Evolutionary conservation across 108 stramenopile genomes (phyloP).

Genomic region (Mayamaea pseudoterrestris): DNA sequence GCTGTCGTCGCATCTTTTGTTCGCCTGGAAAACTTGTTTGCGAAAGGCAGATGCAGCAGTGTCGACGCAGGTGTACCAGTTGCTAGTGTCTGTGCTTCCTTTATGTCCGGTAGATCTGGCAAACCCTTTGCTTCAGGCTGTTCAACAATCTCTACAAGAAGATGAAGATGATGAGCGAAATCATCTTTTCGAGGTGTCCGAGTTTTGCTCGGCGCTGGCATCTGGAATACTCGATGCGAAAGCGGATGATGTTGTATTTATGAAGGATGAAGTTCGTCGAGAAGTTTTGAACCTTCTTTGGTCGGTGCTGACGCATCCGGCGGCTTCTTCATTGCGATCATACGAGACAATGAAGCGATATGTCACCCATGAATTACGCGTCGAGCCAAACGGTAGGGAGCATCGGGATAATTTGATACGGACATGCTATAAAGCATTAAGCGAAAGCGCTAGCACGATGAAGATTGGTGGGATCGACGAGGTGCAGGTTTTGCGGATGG

Average conservation of each 20-base stretch:
- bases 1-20: constrained; percentile 50
- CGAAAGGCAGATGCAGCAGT: constrained; percentile 69
- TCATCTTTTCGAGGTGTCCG: constrained; percentile 59
- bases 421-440: constrained; percentile 29
- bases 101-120: constrained; percentile 54
- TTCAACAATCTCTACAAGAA: constrained; percentile 34
- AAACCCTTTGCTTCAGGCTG: constrained; percentile 56
- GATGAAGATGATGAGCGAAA: constrained; percentile 24
- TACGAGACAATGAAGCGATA: constrained; percentile 63
- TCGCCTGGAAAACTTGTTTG: constrained; percentile 81
- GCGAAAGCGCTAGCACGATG: too few species aligned
- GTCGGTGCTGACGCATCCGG: constrained; percentile 71
- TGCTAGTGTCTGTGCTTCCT: constrained; percentile 72
- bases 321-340: constrained; percentile 51
- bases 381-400: constrained; percentile 33
- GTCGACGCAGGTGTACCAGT: constrained; percentile 65
- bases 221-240: constrained; percentile 16
- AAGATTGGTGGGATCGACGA: too few species aligned
- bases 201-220: constrained; percentile 68
- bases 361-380: constrained; percentile 42
- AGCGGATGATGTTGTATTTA: constrained; percentile 7
- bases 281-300: constrained; percentile 69
- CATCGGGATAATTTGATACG: constrained; percentile 52
- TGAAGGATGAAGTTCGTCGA: constrained; percentile 41
- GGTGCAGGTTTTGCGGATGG: constrained; percentile 53